A percentile compares a stretch with the other conserved stretches of the same genome.
Conservation (phyloP, 805 yeast species). For the Yarrowia sp. region DNA sequence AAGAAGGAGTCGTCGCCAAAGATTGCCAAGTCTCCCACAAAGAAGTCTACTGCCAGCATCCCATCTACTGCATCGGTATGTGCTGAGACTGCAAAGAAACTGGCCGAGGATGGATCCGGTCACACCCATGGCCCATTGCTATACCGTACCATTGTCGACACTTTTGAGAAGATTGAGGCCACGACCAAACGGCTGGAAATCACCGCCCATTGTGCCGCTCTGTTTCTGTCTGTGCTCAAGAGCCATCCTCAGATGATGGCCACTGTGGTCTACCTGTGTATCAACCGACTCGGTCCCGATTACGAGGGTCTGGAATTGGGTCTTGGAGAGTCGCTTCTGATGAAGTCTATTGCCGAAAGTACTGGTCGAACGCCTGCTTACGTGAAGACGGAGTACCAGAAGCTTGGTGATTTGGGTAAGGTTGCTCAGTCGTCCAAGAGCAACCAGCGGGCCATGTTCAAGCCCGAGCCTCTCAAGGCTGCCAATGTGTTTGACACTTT, state of each 20-base stretch:
- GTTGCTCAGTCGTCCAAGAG: conserved; percentile 82
- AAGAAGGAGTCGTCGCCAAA: background rate
- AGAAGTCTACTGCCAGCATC: background rate
- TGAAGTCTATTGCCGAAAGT: conserved; percentile 85
- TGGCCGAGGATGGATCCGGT: background rate
- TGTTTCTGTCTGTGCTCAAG: conserved; percentile 61
- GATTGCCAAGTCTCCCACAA: background rate
- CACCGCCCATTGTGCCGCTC: conserved; percentile 66
- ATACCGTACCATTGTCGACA: conserved; percentile 50
- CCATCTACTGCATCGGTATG: background rate
- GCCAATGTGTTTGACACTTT: conserved; percentile 69
- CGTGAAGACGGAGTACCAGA: conserved; percentile 68
- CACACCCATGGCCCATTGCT: conserved; percentile 32
- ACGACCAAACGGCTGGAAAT: conserved; percentile 84
- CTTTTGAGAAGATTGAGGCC: conserved; percentile 73
- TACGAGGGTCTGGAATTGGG: conserved; percentile 94
- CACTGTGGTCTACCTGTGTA: conserved; percentile 75
- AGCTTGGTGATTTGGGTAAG: conserved; percentile 84
- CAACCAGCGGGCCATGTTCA: conserved; percentile 89
- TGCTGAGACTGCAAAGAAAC: background rate
- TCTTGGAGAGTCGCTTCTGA: conserved; percentile 81
- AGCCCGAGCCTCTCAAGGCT: conserved; percentile 76
- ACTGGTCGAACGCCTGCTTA: conserved; percentile 76
- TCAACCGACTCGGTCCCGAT: conserved; percentile 90
- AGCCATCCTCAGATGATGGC: conserved; percentile 55